Evolutionary conservation across 140 eudicot species (phyloP).

Genomic region (Cichorium intybus): DNA sequence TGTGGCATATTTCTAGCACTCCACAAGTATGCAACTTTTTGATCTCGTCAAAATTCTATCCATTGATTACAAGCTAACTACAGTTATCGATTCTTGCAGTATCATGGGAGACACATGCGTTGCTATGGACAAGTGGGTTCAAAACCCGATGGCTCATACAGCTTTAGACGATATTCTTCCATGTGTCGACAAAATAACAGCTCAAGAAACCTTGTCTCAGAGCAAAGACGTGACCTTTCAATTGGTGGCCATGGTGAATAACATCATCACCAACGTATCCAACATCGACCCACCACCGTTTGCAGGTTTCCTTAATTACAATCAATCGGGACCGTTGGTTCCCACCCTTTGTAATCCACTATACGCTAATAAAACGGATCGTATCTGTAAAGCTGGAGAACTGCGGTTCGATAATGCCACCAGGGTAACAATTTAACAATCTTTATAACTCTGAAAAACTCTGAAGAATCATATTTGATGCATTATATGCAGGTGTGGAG

Average conservation of each 20-base stretch:
- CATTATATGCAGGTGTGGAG: conserved; percentile 65
- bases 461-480: background rate
- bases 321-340: conserved; percentile 85
- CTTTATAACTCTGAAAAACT: background rate
- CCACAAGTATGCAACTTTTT: conserved; percentile 63
- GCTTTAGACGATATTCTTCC: conserved; percentile 86
- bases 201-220: conserved; percentile 63
- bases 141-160: conserved; percentile 79
- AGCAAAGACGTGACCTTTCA: conserved; percentile 72
- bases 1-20: conserved; percentile 88
- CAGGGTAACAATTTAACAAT: conserved; percentile 33
- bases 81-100: conserved; percentile 30
- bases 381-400: conserved; percentile 66
- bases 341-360: conserved; percentile 83
- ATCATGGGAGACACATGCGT: conserved; percentile 81
- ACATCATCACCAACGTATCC: conserved; percentile 58
- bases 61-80: conserved; percentile 5
- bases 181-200: conserved; percentile 78
- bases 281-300: conserved; percentile 50
- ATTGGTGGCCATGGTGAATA: conserved; percentile 55
- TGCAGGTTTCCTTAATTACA: conserved; percentile 45
- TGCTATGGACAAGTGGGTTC: conserved; percentile 91
- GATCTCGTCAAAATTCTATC: background rate
- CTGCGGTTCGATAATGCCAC: conserved; percentile 65
- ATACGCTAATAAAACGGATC: conserved; percentile 49